These are phyloP conservation scores for Heliamphora exappendiculata DNA, from an alignment of 148 eudicot species.

Conservation along the genomic window DNA sequence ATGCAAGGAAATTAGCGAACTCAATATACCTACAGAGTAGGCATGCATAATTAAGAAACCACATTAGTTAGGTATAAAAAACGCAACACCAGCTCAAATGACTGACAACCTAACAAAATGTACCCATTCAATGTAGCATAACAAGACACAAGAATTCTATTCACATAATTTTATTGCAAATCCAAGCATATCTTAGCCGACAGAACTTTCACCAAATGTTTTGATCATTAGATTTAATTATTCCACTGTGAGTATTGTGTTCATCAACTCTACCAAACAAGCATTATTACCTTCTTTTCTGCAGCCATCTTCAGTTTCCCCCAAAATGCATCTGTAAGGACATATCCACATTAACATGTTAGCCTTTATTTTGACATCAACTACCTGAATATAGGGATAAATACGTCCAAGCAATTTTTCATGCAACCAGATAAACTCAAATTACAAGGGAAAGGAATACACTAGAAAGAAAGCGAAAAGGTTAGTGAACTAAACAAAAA, in stretches of 20 bases:
- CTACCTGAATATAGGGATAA: not conserved
- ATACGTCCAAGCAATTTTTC: not conserved
- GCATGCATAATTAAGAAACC: not conserved
- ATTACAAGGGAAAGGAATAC: not conserved
- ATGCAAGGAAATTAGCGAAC: not conserved
- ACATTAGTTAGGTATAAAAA: not conserved
- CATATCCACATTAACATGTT: not conserved
- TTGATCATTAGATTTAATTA: not conserved
- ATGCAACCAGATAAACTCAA: not conserved
- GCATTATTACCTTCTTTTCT: slow-evolving; percentile 31
- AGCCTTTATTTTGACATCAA: not conserved
- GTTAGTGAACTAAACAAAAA: not conserved
- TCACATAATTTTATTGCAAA: not conserved
- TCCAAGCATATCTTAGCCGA: not conserved
- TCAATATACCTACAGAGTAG: not conserved
- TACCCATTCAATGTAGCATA: not conserved
- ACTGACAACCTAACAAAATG: not conserved
- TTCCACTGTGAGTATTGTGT: not conserved
- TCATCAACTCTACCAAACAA: not conserved
- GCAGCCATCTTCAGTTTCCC: slow-evolving; percentile 37
- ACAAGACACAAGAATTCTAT: not conserved
- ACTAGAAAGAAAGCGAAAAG: not conserved
- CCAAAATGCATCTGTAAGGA: slow-evolving; percentile 45
- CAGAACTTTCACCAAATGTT: not conserved
- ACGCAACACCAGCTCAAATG: not conserved